These are phyloP conservation scores for Botrytis medusae DNA, from an alignment of 2,329 filamentous ascomycete genomes.

Conservation along the genomic window DNA sequence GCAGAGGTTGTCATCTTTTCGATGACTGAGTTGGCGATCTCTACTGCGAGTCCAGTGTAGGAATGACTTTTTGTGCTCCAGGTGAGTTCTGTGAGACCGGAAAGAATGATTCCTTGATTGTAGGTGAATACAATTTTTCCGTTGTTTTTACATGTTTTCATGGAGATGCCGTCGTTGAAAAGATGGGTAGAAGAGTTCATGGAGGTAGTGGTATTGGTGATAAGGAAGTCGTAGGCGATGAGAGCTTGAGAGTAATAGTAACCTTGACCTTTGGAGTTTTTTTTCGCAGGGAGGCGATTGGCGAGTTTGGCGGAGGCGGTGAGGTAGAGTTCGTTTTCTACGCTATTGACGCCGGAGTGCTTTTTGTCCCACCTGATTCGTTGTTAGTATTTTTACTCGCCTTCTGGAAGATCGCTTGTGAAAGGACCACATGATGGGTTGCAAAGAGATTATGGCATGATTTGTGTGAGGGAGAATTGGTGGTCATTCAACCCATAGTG, in stretches of 20 bases:
- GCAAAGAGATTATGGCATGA: constrained; percentile 4
- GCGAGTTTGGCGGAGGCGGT: constrained; percentile 55
- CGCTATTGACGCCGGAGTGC: constrained; percentile 53
- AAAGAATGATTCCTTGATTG: constrained; percentile 62
- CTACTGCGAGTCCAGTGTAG: constrained; percentile 50
- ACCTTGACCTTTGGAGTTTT: constrained; percentile 45
- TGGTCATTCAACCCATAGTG: background rate
- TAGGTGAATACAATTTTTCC: constrained; percentile 50
- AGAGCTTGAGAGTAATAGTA: constrained; percentile 59
- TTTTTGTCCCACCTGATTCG: constrained; percentile 51
- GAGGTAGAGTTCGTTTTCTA: constrained; percentile 58
- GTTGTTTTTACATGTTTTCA: constrained; percentile 51
- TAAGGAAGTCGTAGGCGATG: constrained; percentile 53
- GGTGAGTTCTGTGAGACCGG: constrained; percentile 56
- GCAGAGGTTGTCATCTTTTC: constrained; percentile 45
- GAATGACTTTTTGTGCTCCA: constrained; percentile 48
- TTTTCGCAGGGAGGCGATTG: constrained; percentile 48
- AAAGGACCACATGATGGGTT: background rate
- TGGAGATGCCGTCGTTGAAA: constrained; percentile 54
- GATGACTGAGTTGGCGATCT: constrained; percentile 57
- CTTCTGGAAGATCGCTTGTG: background rate
- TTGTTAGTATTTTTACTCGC: background rate
- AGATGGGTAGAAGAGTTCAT: constrained; percentile 49
- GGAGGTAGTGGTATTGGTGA: constrained; percentile 44
- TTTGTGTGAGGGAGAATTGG: background rate